Evolutionary conservation across 2,329 filamentous ascomycete species (phyloP).

Genomic region (Talaromyces sp.): DNA sequence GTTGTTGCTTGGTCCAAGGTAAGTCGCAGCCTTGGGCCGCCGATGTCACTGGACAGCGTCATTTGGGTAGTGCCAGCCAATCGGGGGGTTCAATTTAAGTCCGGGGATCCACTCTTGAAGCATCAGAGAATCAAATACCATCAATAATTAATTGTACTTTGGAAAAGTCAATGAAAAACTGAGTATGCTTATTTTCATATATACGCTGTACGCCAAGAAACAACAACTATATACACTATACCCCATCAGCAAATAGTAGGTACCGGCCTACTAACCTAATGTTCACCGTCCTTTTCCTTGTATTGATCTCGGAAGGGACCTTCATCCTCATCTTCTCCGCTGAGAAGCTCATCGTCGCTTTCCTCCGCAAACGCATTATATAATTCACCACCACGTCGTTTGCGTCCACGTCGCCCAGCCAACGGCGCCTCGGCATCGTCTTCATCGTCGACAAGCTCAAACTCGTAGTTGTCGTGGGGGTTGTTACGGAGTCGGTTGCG

Average conservation of each 20-base stretch:
- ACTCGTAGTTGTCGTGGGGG: conserved; percentile 82
- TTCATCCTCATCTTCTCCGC: conserved; percentile 37
- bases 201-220: neutral
- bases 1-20: neutral
- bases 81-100: neutral
- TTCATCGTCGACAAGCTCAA: conserved; percentile 84
- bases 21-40: neutral
- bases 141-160: too few species aligned
- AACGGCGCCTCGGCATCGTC: conserved; percentile 35
- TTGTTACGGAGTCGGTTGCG: conserved; percentile 71
- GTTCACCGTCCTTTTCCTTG: conserved; percentile 12
- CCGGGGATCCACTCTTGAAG: too few species aligned
- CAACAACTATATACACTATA: neutral
- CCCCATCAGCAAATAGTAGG: neutral
- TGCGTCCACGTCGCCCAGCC: conserved; percentile 49
- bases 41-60: neutral
- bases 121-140: too few species aligned
- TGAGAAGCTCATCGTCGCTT: conserved; percentile 69
- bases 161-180: neutral
- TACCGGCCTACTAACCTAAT: neutral
- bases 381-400: conserved; percentile 73
- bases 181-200: neutral
- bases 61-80: neutral
- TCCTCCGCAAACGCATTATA: conserved; percentile 97
- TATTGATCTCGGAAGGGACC: conserved; percentile 32